Evolutionary conservation across 2,329 filamentous ascomycete species (phyloP).

Genomic region (Neonectria faginata): DNA sequence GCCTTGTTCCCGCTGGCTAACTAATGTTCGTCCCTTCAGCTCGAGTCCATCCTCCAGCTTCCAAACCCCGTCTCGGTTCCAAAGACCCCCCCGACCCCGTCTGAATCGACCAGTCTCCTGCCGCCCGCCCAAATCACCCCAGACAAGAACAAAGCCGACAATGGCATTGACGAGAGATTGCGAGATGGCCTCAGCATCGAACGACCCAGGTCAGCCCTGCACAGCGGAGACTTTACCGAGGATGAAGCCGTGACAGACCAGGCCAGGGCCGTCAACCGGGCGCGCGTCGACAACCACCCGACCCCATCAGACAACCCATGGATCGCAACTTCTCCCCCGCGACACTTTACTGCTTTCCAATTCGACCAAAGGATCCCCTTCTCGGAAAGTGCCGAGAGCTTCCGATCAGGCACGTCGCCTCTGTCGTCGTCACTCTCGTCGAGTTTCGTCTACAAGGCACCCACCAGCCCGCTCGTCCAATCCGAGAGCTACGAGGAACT

Average conservation of each 20-base stretch:
- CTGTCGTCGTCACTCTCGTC: conserved; percentile 79
- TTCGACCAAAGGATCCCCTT: conserved; percentile 52
- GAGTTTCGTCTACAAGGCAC: conserved; percentile 85
- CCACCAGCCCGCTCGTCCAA: conserved; percentile 92
- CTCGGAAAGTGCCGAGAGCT: conserved; percentile 51
- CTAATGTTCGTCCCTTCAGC: conserved; percentile 43
- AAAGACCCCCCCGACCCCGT: conserved; percentile 48
- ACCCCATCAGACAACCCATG: conserved; percentile 53
- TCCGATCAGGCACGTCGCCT: conserved; percentile 66
- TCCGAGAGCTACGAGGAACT: conserved; percentile 84
- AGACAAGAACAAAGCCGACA: conserved; percentile 52
- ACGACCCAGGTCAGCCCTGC: conserved; percentile 81
- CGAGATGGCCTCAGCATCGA: conserved; percentile 75
- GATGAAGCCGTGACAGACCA: conserved; percentile 42
- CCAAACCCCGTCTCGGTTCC: conserved; percentile 29
- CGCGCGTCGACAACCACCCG: conserved; percentile 36
- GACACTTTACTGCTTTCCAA: conserved; percentile 61
- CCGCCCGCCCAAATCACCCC: conserved; percentile 62
- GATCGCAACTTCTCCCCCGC: conserved; percentile 68
- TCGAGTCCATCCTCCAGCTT: conserved; percentile 53
- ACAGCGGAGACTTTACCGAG: conserved; percentile 74
- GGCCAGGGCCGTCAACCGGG: conserved; percentile 5
- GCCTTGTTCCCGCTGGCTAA: conserved; percentile 30
- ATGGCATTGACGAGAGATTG: conserved; percentile 55
- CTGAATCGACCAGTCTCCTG: conserved; percentile 56